Evolutionary conservation across 495 filamentous ascomycete species (phyloP), one percentile per base, ranked within the genome.

Genomic region (Aspergillus bertholletiae): DNA sequence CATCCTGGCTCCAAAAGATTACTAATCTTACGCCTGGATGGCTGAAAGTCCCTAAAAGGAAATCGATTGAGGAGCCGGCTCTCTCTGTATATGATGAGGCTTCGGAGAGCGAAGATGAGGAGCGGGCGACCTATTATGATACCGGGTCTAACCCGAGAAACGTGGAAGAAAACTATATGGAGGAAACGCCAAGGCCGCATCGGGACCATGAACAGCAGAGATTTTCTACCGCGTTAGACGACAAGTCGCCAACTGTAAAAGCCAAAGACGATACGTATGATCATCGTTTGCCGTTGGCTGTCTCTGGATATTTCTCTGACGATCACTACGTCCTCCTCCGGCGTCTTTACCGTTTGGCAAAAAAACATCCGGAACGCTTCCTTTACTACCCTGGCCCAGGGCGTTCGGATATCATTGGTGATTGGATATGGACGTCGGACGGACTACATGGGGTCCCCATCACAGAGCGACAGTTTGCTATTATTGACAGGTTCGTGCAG

Each of bases 361-460:
- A 74, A 60, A 61, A 55, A 37, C 63, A 57, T 23, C 73, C 75
- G 7, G 69, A 73, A 28, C 68, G 61, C 7, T 74, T 76, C 51
- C 65, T 69, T 22, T 77, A 76, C 49, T 55, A 68, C 43, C 61
- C 74, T n/a, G 56, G 67, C 13, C 56, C 64, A 12, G 65, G 66
- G 15, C 74, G 74, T 41, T 61, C 69, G 30, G 62, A 69, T 17
- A 77, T 77, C 44, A 68, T 77, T 30, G 73, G 75, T 24, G 73
- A 77, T 63, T 75, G 71, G 65, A 72, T 77, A 22, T 77, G 73
- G 73, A 75, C 72, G 1, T 74, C 73, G 20, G 69, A 76, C 57
- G 71, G 71, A 15, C 61, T 57, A 44, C 68, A 75, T 51, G 75
- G 74, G 46, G 69, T 75, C 4, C 73, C 73, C 17, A 71, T 77